Base-by-base conservation (phyloP, 208 protist genomes). In the Balamuthia mandrillaris region DNA sequence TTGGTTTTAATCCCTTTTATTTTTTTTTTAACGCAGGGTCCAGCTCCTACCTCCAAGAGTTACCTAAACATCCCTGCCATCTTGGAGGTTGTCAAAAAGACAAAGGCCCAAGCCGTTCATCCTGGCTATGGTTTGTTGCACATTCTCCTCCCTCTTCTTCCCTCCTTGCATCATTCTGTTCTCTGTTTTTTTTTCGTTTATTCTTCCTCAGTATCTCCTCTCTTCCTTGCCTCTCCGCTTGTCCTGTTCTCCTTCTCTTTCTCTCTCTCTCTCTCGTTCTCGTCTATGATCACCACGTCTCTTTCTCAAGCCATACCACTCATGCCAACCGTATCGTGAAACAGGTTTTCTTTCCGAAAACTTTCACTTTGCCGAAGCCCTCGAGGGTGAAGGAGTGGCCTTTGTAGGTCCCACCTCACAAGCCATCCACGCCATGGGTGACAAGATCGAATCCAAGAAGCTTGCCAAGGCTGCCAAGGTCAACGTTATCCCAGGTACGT, bases 191-290 rank as follows among this genome's bases (percentile, higher is more conserved):
- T n/a, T n/a, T n/a, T n/a, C n/a, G n/a, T n/a, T n/a, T n/a, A n/a
- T n/a, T n/a, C n/a, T n/a, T n/a, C n/a, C n/a, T n/a, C n/a, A n/a
- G n/a, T n/a, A n/a, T n/a, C n/a, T n/a, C n/a, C n/a, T n/a, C n/a
- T n/a, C n/a, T n/a, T n/a, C n/a, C n/a, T n/a, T n/a, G n/a, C n/a
- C n/a, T n/a, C n/a, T n/a, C n/a, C n/a, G n/a, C n/a, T n/a, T n/a
- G n/a, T n/a, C n/a, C n/a, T n/a, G n/a, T n/a, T n/a, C n/a, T n/a
- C n/a, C n/a, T n/a, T n/a, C n/a, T n/a, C n/a, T 31, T 24, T 24
- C 10, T 10, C 58, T 35, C 9, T 0, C 91, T 97, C 85, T 96
- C 96, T 2, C 94, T 99, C 61, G 97, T 98, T 87, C 96, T 97
- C 10, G 97, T 97, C 54, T 99, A 99, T 86, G 97, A n/a, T n/a